Conservation (phyloP, 1,284 basidiomycete species). For the Rhodotorula mucilaginosa region DNA sequence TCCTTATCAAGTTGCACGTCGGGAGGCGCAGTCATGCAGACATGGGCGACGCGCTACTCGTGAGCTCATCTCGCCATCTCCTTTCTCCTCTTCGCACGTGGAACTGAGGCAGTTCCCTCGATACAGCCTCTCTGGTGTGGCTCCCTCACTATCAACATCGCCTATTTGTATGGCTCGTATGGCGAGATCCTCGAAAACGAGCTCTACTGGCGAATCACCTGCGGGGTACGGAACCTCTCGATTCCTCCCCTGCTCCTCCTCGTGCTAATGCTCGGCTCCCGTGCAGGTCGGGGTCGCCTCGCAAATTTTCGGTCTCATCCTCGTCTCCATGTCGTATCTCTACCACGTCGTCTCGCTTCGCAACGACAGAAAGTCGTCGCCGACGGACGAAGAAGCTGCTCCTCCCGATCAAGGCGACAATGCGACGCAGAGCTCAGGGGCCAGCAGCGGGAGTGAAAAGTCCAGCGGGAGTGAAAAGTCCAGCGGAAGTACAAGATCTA, state of each 20-base stretch:
- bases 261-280: neutral
- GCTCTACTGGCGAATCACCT: neutral
- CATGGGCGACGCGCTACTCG: neutral
- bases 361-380: neutral
- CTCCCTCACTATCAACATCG: neutral
- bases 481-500: too few relatives aligned
- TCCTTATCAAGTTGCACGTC: conserved; percentile 5
- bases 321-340: neutral
- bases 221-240: neutral
- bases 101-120: neutral
- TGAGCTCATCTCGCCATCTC: neutral
- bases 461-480: too few relatives aligned
- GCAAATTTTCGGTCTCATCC: neutral
- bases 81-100: neutral
- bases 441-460: too few relatives aligned
- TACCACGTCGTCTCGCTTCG: conserved; percentile 10
- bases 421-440: neutral
- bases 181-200: neutral
- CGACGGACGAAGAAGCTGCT: neutral
- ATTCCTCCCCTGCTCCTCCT: neutral
- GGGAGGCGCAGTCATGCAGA: neutral
- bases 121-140: neutral
- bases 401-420: neutral
- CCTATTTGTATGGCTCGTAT: conserved; percentile 1
- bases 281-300: too few relatives aligned